These are phyloP conservation scores for Solanum neorickii DNA, from an alignment of 257 asterid genomes.

Conservation along the genomic window DNA sequence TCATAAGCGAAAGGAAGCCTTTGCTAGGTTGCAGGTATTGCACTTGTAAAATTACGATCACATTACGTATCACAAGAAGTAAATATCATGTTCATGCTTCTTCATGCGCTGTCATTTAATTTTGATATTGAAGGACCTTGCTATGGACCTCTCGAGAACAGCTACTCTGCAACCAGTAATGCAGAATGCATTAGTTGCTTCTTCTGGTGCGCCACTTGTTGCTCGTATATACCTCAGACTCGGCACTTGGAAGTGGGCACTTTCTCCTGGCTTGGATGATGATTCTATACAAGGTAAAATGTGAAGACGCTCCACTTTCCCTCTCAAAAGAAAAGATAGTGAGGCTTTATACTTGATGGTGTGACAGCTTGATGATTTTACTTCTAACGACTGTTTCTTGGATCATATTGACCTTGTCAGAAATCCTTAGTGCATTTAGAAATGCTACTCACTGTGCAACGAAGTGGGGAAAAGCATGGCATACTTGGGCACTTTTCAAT, in stretches of 20 bases:
- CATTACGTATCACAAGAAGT: neutral
- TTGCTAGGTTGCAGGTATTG: conserved; percentile 73
- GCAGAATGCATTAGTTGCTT: conserved; percentile 45
- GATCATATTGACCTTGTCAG: conserved; percentile 22
- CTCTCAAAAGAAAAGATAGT: neutral
- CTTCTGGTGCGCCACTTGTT: conserved; percentile 61
- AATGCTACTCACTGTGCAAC: conserved; percentile 84
- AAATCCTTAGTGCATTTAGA: conserved; percentile 74
- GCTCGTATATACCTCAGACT: conserved; percentile 79
- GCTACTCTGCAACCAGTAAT: conserved; percentile 50
- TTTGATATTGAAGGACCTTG: conserved; percentile 59
- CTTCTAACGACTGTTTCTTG: neutral
- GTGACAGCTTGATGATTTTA: conserved; percentile 8
- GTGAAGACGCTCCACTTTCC: neutral
- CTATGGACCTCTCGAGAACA: conserved; percentile 65
- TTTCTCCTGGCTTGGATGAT: conserved; percentile 83
- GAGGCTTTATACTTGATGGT: neutral
- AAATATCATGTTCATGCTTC: neutral
- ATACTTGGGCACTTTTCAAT: conserved; percentile 95
- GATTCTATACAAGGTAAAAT: conserved; percentile 77
- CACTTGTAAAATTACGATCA: neutral
- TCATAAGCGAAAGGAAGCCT: conserved; percentile 82
- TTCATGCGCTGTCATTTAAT: neutral
- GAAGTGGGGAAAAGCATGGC: conserved; percentile 98
- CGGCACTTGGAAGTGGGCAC: conserved; percentile 96